A percentile compares a stretch with the other conserved stretches of the same genome.
Evolutionary conservation across 148 eudicot species (phyloP).

Genomic region (Vaccinium myrtillus): DNA sequence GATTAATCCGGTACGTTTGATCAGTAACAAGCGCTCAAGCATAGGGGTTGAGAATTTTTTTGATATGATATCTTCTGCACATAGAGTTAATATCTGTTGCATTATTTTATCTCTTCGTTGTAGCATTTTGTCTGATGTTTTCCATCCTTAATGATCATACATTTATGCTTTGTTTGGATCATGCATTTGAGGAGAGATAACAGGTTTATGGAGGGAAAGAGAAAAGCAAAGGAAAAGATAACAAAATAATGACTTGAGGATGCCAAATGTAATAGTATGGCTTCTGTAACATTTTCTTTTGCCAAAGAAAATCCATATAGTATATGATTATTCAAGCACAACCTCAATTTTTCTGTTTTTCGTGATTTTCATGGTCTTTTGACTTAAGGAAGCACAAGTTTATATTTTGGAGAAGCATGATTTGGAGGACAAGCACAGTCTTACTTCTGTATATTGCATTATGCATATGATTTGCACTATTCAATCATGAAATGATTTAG

Average conservation of each 20-base stretch:
- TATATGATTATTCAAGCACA: background rate
- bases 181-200: background rate
- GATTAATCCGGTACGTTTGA: constrained; percentile 75
- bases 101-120: background rate
- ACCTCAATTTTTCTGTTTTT: background rate
- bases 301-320: background rate
- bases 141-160: background rate
- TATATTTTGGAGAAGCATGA: background rate
- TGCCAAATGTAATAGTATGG: background rate
- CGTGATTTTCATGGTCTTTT: background rate
- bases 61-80: background rate
- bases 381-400: background rate
- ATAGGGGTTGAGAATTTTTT: background rate
- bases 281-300: background rate
- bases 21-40: background rate
- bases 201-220: background rate
- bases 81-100: background rate
- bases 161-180: background rate
- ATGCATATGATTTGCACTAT: background rate
- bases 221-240: background rate
- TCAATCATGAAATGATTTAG: background rate
- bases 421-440: background rate
- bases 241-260: background rate
- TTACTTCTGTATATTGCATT: background rate
- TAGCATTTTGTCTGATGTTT: background rate